A percentile compares a stretch with the other conserved stretches of the same genome.
phyloP scores from a whole-genome alignment of 176 grass and related monocot species.

The Triticum dicoccoides region DNA sequence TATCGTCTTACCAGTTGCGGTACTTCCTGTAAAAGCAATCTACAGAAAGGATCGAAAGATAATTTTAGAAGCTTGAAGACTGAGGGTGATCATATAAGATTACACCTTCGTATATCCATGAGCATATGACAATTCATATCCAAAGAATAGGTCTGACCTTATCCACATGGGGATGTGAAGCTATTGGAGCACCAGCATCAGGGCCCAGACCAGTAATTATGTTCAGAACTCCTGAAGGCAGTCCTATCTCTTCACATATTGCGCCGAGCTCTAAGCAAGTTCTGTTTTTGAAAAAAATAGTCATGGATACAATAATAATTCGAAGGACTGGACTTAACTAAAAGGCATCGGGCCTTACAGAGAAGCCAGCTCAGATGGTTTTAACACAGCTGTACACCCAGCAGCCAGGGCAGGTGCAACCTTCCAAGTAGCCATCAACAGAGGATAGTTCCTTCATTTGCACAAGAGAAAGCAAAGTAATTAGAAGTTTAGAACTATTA shows the following conservation, averaged over 20 bases:
- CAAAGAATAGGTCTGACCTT: slow-evolving; percentile 55
- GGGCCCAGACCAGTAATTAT: slow-evolving; percentile 86
- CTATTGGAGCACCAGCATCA: slow-evolving; percentile 91
- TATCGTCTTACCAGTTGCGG: slow-evolving; percentile 87
- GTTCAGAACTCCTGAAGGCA: slow-evolving; percentile 88
- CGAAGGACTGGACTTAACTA: not conserved
- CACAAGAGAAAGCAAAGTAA: slow-evolving; percentile 6
- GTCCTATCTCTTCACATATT: slow-evolving; percentile 75
- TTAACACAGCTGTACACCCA: slow-evolving; percentile 88
- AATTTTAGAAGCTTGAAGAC: not conserved
- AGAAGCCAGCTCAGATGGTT: slow-evolving; percentile 86
- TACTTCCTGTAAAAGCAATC: slow-evolving; percentile 94
- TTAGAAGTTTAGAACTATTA: slow-evolving; percentile 15
- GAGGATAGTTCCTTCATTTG: slow-evolving; percentile 85
- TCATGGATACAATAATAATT: slow-evolving; percentile 13
- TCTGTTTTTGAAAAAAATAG: slow-evolving; percentile 41
- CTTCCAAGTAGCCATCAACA: slow-evolving; percentile 97
- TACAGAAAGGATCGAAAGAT: slow-evolving; percentile 30
- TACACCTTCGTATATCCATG: not conserved
- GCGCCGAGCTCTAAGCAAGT: slow-evolving; percentile 91
- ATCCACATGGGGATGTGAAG: slow-evolving; percentile 85
- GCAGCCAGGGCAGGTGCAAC: slow-evolving; percentile 95
- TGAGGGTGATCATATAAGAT: not conserved
- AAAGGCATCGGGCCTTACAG: slow-evolving; percentile 58
- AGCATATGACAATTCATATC: slow-evolving; percentile 23